Conservation (phyloP, 2,329 filamentous ascomycete species). For the Monilinia laxa region DNA sequence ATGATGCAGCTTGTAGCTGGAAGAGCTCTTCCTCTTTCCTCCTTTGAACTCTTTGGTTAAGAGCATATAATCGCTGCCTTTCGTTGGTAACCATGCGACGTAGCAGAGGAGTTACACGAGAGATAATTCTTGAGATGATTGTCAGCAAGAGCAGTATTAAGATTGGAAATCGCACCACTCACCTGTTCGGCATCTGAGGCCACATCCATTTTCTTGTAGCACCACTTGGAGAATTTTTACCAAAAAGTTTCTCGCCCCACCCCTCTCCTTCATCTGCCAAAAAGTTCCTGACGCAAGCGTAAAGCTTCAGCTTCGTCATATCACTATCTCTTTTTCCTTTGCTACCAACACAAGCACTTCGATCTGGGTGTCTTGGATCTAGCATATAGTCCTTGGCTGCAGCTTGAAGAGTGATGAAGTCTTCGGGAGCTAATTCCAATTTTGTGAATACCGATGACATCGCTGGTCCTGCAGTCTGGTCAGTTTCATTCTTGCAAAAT, state of each 20-base stretch:
- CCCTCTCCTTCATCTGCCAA: conserved; percentile 35
- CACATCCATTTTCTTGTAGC: conserved; percentile 34
- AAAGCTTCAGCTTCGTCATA: conserved; percentile 38
- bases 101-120: conserved; percentile 36
- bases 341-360: conserved; percentile 35
- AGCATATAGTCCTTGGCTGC: conserved; percentile 41
- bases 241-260: conserved; percentile 38
- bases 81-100: conserved; percentile 42
- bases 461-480: conserved; percentile 31
- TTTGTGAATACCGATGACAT: conserved; percentile 38
- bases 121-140: conserved; percentile 32
- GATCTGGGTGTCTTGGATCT: conserved; percentile 36
- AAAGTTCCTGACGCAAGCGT: conserved; percentile 35
- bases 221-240: conserved; percentile 26
- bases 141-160: conserved; percentile 25
- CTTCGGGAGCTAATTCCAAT: conserved; percentile 35
- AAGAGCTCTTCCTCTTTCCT: conserved; percentile 23
- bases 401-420: conserved; percentile 38
- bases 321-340: conserved; percentile 33
- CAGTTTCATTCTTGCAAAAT: conserved; percentile 6
- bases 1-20: neutral
- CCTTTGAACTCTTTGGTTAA: conserved; percentile 30
- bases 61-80: conserved; percentile 38
- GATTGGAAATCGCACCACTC: conserved; percentile 24
- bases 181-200: conserved; percentile 38